phyloP scores from a whole-genome alignment of 2,329 filamentous ascomycete genomes.

The Sporothrix protearum region DNA sequence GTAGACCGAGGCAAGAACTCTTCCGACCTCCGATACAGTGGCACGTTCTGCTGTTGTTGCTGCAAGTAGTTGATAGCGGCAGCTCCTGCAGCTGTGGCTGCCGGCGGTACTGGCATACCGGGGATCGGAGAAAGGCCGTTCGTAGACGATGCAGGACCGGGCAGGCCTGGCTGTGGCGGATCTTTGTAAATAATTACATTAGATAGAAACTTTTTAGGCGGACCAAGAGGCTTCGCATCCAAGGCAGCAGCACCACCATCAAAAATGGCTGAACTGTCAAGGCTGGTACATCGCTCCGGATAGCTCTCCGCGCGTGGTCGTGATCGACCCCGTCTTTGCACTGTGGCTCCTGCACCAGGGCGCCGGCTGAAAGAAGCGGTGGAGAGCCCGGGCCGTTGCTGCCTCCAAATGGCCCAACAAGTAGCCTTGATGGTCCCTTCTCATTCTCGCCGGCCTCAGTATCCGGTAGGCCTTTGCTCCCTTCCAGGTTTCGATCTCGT shows the following conservation, averaged over 20 bases:
- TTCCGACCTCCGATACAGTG: slow-evolving; percentile 32
- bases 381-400: slow-evolving; percentile 12
- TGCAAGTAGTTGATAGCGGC: slow-evolving; percentile 14
- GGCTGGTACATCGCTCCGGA: slow-evolving; percentile 4
- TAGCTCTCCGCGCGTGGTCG: not conserved
- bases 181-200: slow-evolving; percentile 54
- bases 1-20: slow-evolving; percentile 29
- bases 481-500: slow-evolving; percentile 65
- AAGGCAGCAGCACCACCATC: not conserved
- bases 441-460: not conserved
- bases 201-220: slow-evolving; percentile 43
- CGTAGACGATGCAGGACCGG: not conserved
- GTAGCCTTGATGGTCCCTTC: not conserved
- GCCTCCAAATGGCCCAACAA: not conserved
- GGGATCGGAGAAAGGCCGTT: not conserved
- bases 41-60: slow-evolving; percentile 21
- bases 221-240: not conserved
- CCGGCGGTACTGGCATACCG: not conserved
- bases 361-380: slow-evolving; percentile 10
- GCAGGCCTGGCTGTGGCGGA: not conserved
- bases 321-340: slow-evolving; percentile 15
- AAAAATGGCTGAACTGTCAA: slow-evolving; percentile 16
- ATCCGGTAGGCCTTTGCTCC: slow-evolving; percentile 31
- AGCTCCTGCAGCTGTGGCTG: slow-evolving; percentile 4
- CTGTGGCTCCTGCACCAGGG: slow-evolving; percentile 1